phyloP scores from a whole-genome alignment of 2,329 filamentous ascomycete genomes.

The Emmonsiellopsis sp. region DNA sequence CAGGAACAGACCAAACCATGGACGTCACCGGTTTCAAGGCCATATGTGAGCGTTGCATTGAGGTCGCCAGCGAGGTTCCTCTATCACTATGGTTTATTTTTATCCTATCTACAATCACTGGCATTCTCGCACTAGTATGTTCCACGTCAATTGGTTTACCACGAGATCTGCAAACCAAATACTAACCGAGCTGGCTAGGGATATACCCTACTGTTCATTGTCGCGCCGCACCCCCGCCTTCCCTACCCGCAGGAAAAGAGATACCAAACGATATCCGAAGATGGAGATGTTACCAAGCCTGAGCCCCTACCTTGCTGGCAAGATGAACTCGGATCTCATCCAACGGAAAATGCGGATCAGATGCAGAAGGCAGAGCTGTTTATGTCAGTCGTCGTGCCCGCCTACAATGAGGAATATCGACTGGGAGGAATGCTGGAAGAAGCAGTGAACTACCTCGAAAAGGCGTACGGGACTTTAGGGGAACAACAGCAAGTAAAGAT shows the following conservation, averaged over 20 bases:
- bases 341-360: constrained; percentile 32
- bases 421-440: constrained; percentile 80
- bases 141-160: background rate
- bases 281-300: constrained; percentile 46
- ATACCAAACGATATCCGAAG: constrained; percentile 64
- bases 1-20: constrained; percentile 2
- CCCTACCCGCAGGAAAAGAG: constrained; percentile 71
- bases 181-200: constrained; percentile 34
- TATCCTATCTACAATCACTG: constrained; percentile 19
- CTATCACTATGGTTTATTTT: constrained; percentile 19
- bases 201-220: constrained; percentile 59
- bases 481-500: constrained; percentile 8
- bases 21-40: constrained; percentile 6
- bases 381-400: constrained; percentile 85
- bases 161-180: background rate
- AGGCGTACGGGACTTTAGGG: constrained; percentile 54
- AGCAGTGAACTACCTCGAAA: constrained; percentile 76
- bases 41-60: constrained; percentile 25
- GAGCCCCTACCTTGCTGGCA: constrained; percentile 75
- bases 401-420: constrained; percentile 86
- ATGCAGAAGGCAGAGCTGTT: constrained; percentile 72
- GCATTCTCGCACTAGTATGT: constrained; percentile 27
- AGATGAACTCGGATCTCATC: constrained; percentile 60
- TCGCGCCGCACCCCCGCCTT: constrained; percentile 71
- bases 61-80: constrained; percentile 20